phyloP scores from a whole-genome alignment of 345 rosid species.

The Euphorbia pulcherrima region DNA sequence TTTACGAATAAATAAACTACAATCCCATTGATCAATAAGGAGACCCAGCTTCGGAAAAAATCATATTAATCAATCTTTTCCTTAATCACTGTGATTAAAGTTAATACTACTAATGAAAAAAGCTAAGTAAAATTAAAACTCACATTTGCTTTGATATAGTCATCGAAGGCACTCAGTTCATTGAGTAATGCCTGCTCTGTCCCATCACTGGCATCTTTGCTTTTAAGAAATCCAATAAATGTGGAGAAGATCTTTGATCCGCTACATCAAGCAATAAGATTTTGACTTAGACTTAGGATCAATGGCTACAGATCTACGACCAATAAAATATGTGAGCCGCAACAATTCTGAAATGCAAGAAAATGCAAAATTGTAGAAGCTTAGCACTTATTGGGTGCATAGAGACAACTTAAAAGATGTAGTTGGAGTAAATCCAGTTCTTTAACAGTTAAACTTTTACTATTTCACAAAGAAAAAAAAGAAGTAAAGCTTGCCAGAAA shows the following conservation, averaged over 20 bases:
- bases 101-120: not conserved
- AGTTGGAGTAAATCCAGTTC: not conserved
- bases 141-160: slow-evolving; percentile 59
- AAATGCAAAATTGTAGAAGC: not conserved
- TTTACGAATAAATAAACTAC: not conserved
- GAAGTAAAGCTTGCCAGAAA: not conserved
- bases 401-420: not conserved
- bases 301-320: not conserved
- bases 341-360: slow-evolving; percentile 2
- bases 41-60: not conserved
- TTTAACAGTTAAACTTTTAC: not conserved
- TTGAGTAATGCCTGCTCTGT: slow-evolving; percentile 65
- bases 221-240: slow-evolving; percentile 83
- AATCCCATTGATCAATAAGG: not conserved
- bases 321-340: not conserved
- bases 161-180: slow-evolving; percentile 65
- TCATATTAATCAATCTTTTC: not conserved
- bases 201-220: slow-evolving; percentile 81
- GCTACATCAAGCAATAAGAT: slow-evolving; percentile 30
- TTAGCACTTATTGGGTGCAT: not conserved
- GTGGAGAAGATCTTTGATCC: slow-evolving; percentile 87
- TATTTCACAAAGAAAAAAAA: no score
- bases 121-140: slow-evolving; percentile 18
- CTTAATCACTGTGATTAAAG: not conserved
- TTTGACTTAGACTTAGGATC: not conserved